Evolutionary conservation across 2,329 filamentous ascomycete species (phyloP), one percentile per base, ranked within the genome.

Genomic region (Pezicula carpinea): DNA sequence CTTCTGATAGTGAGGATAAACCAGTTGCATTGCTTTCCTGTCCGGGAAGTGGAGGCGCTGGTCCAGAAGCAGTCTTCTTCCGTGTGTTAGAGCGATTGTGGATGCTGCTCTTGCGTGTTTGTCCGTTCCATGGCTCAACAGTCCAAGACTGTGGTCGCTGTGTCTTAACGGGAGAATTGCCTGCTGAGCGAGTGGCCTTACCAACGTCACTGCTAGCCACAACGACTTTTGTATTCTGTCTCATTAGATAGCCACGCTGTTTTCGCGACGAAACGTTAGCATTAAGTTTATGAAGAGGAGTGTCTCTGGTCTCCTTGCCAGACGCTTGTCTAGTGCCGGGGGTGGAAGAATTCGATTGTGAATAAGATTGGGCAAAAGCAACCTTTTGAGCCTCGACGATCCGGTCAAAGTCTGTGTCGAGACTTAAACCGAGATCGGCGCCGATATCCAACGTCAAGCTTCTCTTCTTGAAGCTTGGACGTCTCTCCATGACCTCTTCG

Each of bases 331-430:
- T 70, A 55, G 62, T 49, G 38, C 44, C 33, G 43, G 40, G 40
- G 36, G 50, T 53, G 33, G 22, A 53, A 52, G 22, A 53, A 52
- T 43, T 44, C 42, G 48, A 56, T 39, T 50, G 51, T 49, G 46
- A 59, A 61, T 42, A 53, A 55, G 48, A 59, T 52, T 55, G 56
- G 58, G 58, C 35, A 58, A 77, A 80, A 71, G 74, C 73, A 77
- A 96, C 91, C 90, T 97, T 97, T 86, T 96, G 91, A 65, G 85
- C 80, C 71, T 96, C 90, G 60, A 97, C 95, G 47, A 97, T 88
- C 51, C 92, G 82, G 61, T 97, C 90, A 68, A 97, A 96, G 65
- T 96, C 93, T 60, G 87, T 81, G 60, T 95, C 89, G 39, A 97
- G 79, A 54, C 89, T 92, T 53, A 95, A 83, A 51, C 88, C 88